Percentiles rank a stretch among this genome's conserved stretches.
phyloP scores from a whole-genome alignment of 306 rosid genomes.

The Sindora glabra region DNA sequence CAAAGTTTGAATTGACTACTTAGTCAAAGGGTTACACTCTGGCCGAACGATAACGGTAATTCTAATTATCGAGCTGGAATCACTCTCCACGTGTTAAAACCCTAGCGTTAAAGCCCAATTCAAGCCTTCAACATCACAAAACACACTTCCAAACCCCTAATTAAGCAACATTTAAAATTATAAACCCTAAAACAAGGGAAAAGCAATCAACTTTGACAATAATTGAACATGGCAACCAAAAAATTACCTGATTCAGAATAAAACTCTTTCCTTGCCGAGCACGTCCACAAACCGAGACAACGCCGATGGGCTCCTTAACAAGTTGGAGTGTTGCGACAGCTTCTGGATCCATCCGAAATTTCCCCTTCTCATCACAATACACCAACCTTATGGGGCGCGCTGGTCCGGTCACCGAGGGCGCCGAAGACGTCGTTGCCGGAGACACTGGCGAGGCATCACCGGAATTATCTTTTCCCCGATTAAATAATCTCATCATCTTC shows the following conservation, averaged over 20 bases:
- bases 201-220: background rate
- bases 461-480: conserved; percentile 35
- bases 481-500: conserved; percentile 46
- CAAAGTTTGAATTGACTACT: background rate
- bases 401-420: conserved; percentile 58
- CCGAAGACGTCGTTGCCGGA: conserved; percentile 19
- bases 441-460: conserved; percentile 37
- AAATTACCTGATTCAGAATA: conserved; percentile 70
- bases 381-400: conserved; percentile 79
- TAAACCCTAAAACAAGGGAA: too few relatives aligned
- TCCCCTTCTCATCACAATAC: conserved; percentile 81
- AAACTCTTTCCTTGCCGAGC: conserved; percentile 97
- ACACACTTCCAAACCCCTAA: background rate
- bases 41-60: too few relatives aligned
- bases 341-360: conserved; percentile 92
- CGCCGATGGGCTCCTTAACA: conserved; percentile 86
- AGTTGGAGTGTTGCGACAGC: conserved; percentile 87
- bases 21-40: background rate
- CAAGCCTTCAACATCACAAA: background rate
- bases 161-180: too few relatives aligned
- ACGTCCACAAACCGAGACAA: conserved; percentile 88
- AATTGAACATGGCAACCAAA: background rate
- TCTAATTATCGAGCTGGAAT: background rate
- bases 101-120: background rate
- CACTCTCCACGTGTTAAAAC: background rate